phyloP scores from a whole-genome alignment of 306 rosid species.

The Malus sieversii region DNA sequence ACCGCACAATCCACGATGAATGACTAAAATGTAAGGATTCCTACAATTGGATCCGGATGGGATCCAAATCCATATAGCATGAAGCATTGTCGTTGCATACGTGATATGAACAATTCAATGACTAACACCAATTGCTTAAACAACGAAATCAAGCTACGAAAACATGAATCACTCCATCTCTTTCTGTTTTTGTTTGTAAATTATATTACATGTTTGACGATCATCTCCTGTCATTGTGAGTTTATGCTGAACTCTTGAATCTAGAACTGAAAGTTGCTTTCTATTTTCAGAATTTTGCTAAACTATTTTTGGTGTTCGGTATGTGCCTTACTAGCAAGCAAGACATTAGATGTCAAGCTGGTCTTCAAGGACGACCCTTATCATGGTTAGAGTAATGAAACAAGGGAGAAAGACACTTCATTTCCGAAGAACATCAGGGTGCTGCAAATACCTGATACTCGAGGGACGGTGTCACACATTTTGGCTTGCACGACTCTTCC shows the following conservation, averaged over 20 bases:
- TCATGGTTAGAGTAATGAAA: background rate
- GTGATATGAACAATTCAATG: no score
- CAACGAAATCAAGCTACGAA: background rate
- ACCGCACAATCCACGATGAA: no score
- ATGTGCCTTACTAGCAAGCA: background rate
- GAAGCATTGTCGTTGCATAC: no score
- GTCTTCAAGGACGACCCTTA: background rate
- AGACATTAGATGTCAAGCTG: background rate
- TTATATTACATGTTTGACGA: background rate
- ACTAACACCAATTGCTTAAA: background rate
- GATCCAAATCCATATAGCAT: no score
- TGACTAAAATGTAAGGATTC: no score
- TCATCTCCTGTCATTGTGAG: background rate
- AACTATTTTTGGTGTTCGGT: background rate
- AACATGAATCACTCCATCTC: background rate
- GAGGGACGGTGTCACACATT: conserved; percentile 82
- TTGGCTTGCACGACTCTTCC: conserved; percentile 87
- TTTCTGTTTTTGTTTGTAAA: background rate
- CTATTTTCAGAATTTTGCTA: background rate
- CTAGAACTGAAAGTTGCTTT: background rate
- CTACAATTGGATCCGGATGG: no score
- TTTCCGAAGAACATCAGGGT: background rate
- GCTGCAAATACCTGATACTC: conserved; percentile 58
- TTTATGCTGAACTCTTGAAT: background rate
- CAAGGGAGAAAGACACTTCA: background rate